Base-by-base conservation (phyloP, 805 yeast genomes). In the Myxozyma mucilagina region DNA sequence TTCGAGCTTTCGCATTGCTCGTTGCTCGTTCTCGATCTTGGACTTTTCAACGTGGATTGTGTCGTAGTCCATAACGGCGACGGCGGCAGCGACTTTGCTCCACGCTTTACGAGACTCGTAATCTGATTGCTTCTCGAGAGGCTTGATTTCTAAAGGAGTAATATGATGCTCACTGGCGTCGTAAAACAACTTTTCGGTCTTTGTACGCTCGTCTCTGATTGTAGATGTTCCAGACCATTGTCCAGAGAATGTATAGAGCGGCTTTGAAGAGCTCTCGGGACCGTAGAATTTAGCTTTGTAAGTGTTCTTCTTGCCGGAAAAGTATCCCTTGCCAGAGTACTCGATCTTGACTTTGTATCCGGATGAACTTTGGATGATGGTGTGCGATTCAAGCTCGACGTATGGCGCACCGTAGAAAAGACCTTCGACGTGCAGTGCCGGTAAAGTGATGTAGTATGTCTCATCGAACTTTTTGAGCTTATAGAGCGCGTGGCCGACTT, bases 401-500 rank as follows among this genome's bases (percentile, higher is more conserved):
- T 87, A 93, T 34, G 99, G 99, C 1, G 96, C 81, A 10, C 96
- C 97, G 66, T 87, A 85, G 64, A 93, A 76, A 60, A 93, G 82
- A 34, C 99, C 98, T 76, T 93, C 99, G 63, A 93, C 87, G 75
- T 94, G 98, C 69, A 94, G 80, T 13, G 97, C 90, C 18, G 99
- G 99, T 68, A 93, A 80, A n/a, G 97, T 89, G 59, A 92, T 79
- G 67, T 89, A 78, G 73, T 86, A 94, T 1, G 80, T 72, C 73
- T 90, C 97, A 66, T 83, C 82, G 69, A 80, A 86, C 64, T 82
- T 82, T 57, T 59, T 63, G 56, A 78, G 61, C 49, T 67, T 59
- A 69, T 92, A 78, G 43, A 92, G 70, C 4, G 97, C 96, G 73
- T 93, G 97, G 38, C 99, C 99, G 69, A 77, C 87, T 77, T 94